phyloP scores from a whole-genome alignment of 345 rosid species.

The Salix udensis region DNA sequence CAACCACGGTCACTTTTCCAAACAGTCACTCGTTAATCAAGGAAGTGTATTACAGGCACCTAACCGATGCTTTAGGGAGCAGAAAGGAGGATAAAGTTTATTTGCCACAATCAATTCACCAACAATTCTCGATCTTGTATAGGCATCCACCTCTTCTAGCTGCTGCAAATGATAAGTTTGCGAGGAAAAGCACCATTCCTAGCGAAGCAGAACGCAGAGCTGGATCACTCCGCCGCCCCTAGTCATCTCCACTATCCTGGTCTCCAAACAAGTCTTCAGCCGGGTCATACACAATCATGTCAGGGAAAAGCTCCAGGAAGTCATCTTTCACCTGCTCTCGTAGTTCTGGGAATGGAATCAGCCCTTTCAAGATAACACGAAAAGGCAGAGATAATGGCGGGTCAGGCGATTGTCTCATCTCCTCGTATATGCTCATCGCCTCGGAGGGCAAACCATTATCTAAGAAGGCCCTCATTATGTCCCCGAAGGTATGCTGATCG shows the following conservation, averaged over 20 bases:
- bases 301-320: conserved; percentile 83
- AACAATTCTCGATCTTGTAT: background rate
- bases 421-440: conserved; percentile 76
- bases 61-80: background rate
- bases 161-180: background rate
- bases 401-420: conserved; percentile 89
- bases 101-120: background rate
- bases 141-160: background rate
- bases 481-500: conserved; percentile 89
- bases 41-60: background rate
- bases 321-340: conserved; percentile 80
- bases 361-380: conserved; percentile 88
- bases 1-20: too few species aligned
- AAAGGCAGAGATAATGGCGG: conserved; percentile 82
- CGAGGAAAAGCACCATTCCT: background rate
- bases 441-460: conserved; percentile 58
- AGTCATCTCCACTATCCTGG: conserved; percentile 50
- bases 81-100: background rate
- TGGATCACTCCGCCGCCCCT: background rate
- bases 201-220: background rate
- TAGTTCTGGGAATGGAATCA: conserved; percentile 71
- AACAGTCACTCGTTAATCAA: background rate
- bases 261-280: conserved; percentile 77
- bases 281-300: conserved; percentile 81
- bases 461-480: conserved; percentile 64